Conservation (phyloP, 2,329 filamentous ascomycete genomes). For the Lasiodiplodia sp. region DNA sequence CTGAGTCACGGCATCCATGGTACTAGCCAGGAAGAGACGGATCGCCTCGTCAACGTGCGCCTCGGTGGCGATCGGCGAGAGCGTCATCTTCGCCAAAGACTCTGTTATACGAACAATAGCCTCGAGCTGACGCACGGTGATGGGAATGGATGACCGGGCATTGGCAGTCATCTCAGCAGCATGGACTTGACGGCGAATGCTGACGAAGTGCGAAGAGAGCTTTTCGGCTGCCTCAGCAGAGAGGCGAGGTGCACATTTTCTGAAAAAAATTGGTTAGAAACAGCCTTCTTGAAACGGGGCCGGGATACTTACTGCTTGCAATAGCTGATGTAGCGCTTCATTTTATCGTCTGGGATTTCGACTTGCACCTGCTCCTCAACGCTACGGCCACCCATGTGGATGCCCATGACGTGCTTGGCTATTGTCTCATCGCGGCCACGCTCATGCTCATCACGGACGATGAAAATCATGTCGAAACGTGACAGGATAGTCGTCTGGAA, state of each 20-base stretch:
- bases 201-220: conserved; percentile 95
- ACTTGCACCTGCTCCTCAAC: conserved; percentile 83
- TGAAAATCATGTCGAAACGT: conserved; percentile 99
- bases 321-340: conserved; percentile 97
- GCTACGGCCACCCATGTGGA: conserved; percentile 91
- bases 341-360: conserved; percentile 93
- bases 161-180: conserved; percentile 90
- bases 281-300: not conserved
- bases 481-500: conserved; percentile 98
- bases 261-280: conserved; percentile 51
- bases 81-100: conserved; percentile 87
- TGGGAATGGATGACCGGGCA: conserved; percentile 90
- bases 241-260: conserved; percentile 89
- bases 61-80: conserved; percentile 87
- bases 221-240: conserved; percentile 93
- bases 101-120: conserved; percentile 91
- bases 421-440: conserved; percentile 89
- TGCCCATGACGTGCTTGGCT: conserved; percentile 94
- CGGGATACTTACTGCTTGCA: conserved; percentile 82
- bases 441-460: conserved; percentile 94
- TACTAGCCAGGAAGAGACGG: conserved; percentile 91
- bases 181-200: conserved; percentile 92
- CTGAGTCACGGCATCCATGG: conserved; percentile 96
- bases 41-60: conserved; percentile 97
- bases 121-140: conserved; percentile 95